Conservation (phyloP, 2,329 filamentous ascomycete species). For the Talaromyces marneffei region DNA sequence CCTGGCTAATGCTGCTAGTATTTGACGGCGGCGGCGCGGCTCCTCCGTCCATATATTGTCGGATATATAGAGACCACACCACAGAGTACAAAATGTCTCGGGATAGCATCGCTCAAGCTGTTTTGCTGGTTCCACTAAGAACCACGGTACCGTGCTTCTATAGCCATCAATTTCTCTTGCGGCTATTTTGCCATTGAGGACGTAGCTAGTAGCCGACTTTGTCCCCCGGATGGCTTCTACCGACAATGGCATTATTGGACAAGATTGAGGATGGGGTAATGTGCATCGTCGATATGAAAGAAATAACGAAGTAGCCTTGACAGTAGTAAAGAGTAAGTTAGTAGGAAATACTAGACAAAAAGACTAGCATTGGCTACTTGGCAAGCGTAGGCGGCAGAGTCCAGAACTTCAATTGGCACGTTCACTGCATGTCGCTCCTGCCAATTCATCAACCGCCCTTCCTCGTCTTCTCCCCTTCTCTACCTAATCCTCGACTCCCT, state of each 20-base stretch:
- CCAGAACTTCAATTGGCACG: constrained; percentile 10
- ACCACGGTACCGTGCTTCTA: neutral
- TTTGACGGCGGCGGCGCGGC: neutral
- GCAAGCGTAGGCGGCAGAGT: constrained; percentile 6
- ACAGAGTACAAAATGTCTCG: neutral
- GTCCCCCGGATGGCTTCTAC: neutral
- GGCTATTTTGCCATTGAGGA: neutral
- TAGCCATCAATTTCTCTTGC: neutral
- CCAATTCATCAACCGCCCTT: constrained; percentile 10
- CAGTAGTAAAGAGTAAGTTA: neutral
- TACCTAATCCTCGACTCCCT: neutral
- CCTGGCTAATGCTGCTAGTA: no score
- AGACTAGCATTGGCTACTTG: neutral
- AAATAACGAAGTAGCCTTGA: no score
- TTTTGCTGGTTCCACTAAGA: constrained; percentile 6
- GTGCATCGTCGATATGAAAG: neutral
- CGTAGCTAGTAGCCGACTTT: no score
- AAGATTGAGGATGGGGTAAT: neutral
- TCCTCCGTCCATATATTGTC: neutral
- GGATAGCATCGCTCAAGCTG: no score
- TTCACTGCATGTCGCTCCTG: neutral
- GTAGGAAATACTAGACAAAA: neutral
- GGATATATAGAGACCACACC: neutral
- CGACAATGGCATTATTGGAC: neutral
- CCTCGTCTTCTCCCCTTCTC: neutral